Evolutionary conservation across 2,329 filamentous ascomycete species (phyloP).

Genomic region (Metarhizium robertsii): DNA sequence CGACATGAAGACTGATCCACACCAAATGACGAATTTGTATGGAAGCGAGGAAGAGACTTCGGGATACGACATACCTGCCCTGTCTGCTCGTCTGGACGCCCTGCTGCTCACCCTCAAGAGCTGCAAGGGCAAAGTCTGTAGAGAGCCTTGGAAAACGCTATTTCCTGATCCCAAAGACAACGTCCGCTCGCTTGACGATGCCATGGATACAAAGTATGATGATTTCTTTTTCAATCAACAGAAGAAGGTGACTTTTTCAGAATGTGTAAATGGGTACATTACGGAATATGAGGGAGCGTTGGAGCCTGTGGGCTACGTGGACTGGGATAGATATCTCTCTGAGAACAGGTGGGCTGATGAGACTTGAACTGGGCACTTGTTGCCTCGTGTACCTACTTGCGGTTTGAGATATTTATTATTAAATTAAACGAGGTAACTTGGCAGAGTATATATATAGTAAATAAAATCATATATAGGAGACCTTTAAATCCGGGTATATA

Average conservation of each 20-base stretch:
- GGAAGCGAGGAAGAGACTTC: conserved; percentile 12
- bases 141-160: conserved; percentile 46
- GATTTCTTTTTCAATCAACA: conserved; percentile 35
- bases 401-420: no score
- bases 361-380: background rate
- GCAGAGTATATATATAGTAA: no score
- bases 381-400: no score
- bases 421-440: no score
- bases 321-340: background rate
- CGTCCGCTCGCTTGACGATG: conserved; percentile 41
- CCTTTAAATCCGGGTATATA: no score
- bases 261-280: conserved; percentile 47
- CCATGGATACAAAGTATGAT: conserved; percentile 38
- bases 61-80: conserved; percentile 24
- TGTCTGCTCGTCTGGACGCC: conserved; percentile 44
- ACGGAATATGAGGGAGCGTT: conserved; percentile 5
- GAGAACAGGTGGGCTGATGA: background rate
- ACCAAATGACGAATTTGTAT: conserved; percentile 38
- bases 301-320: background rate
- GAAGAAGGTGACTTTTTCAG: conserved; percentile 38
- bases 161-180: conserved; percentile 43
- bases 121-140: conserved; percentile 44
- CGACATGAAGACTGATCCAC: conserved; percentile 46
- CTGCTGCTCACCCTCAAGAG: conserved; percentile 52
- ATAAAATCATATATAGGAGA: no score